Conservation (phyloP, 345 rosid genomes). For the Excoecaria agallocha region DNA sequence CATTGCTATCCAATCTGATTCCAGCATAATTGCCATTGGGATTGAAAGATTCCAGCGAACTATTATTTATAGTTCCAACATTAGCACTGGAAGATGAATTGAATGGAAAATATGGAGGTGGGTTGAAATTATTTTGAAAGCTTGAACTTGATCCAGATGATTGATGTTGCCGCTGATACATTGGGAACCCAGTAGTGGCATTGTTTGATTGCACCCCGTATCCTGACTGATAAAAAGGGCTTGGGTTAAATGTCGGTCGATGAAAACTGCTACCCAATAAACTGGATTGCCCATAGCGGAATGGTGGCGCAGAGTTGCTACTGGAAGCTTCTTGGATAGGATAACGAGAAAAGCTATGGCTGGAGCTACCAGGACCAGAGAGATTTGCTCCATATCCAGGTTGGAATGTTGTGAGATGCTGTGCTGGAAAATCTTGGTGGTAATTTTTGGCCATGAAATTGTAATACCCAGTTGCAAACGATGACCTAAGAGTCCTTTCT, state of each 20-base stretch:
- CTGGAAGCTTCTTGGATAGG: slow-evolving; percentile 10
- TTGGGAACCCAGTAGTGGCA: background rate
- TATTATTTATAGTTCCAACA: background rate
- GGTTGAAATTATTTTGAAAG: background rate
- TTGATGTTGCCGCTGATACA: slow-evolving; percentile 14
- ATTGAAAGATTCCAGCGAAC: background rate
- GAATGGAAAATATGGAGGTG: background rate
- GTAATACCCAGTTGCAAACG: slow-evolving; percentile 29
- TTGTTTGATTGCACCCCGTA: background rate
- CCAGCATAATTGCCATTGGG: slow-evolving; percentile 15
- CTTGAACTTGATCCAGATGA: background rate
- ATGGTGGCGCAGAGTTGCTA: slow-evolving; percentile 6
- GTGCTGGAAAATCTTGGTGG: slow-evolving; percentile 2
- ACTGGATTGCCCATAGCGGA: slow-evolving; percentile 18
- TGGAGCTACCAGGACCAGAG: background rate
- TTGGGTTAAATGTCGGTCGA: slow-evolving; percentile 1
- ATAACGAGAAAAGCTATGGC: background rate
- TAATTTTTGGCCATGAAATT: background rate
- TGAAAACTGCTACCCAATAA: slow-evolving; percentile 2
- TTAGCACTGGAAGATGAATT: background rate
- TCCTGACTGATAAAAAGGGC: slow-evolving; percentile 1
- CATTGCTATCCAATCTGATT: slow-evolving; percentile 8
- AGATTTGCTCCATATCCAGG: slow-evolving; percentile 3
- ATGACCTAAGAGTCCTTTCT: slow-evolving; percentile 27
- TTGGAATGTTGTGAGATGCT: background rate